Evolutionary conservation across 2,329 filamentous ascomycete genomes (phyloP), one percentile per base, ranked within the genome.

Genomic region (Diplocarpon rosae): DNA sequence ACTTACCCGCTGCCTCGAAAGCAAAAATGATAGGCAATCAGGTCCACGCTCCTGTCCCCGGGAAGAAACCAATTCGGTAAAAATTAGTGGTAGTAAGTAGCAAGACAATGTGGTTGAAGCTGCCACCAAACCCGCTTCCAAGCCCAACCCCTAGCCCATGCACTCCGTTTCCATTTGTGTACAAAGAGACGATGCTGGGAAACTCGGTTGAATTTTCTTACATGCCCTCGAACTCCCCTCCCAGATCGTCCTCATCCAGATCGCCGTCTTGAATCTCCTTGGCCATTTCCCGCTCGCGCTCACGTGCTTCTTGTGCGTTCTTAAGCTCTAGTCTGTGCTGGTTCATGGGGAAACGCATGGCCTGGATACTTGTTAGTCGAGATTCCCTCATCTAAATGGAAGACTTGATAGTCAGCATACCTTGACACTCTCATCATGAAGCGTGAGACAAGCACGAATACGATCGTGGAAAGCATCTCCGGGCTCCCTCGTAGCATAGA

Each of bases 271-370:
- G 87, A 62, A 98, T 96, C 72, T 98, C 92, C 74, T 96, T 96
- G 52, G 89, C 92, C 73, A 98, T 79, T 68, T 98, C 92, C 14
- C 92, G 78, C 71, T 98, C 92, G 15, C 92, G 77, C 65, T 98
- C 92, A 40, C 92, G 78, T n/a, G 92, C 92, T 67, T 98, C 93
- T 66, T 96, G 90, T 0, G 92, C 92, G 59, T 94, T 96, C 76
- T 95, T 96, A 45, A 98, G 75, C 67, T 98, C 92, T 45, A 96
- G 73, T 14, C 92, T 80, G 67, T 98, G 92, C 66, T 96, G 92
- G 70, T 98, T 95, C 90, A 96, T 96, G 2, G 92, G 92, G 68
- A 96, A 98, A 44, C 92, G 80, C 92, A 98, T 98, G 20, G 92
- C 90, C 85, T 90, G 37, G 31, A 7, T 16, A 36, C 13, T 16